A percentile compares a stretch with the other conserved stretches of the same genome.
phyloP scores from a whole-genome alignment of 1,284 basidiomycete genomes.

The Boletellus dicymbophilus region DNA sequence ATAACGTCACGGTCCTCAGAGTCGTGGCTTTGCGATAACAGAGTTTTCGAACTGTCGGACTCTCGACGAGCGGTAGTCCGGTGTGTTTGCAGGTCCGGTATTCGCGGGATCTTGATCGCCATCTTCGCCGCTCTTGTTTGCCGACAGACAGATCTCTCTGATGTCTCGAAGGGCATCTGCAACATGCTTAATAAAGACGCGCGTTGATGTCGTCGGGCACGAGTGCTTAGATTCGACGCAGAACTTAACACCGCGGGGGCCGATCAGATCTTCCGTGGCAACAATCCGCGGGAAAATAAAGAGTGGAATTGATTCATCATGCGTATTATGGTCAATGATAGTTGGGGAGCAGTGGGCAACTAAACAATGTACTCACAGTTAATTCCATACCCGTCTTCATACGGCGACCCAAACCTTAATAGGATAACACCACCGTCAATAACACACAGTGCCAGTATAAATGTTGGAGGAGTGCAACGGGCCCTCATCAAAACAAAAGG shows the following conservation, averaged over 20 bases:
- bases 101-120: too few relatives aligned
- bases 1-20: conserved; percentile 10
- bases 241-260: conserved; percentile 84
- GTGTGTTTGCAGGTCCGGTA: too few relatives aligned
- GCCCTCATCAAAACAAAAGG: background rate
- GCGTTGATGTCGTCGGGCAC: conserved; percentile 71
- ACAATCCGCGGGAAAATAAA: background rate
- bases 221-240: conserved; percentile 92
- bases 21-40: conserved; percentile 17
- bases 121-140: conserved; percentile 5
- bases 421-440: conserved; percentile 7
- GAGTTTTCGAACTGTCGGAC: background rate
- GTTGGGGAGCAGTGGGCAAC: background rate
- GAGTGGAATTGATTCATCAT: background rate
- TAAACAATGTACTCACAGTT: conserved; percentile 67
- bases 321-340: background rate
- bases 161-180: conserved; percentile 76
- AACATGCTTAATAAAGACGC: conserved; percentile 67
- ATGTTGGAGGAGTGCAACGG: background rate
- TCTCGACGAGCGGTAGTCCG: too few relatives aligned
- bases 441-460: background rate
- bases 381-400: conserved; percentile 88
- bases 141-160: conserved; percentile 49
- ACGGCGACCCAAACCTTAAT: conserved; percentile 74
- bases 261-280: conserved; percentile 75